Percentiles rank a stretch among this genome's conserved stretches.
phyloP scores from a whole-genome alignment of 495 filamentous ascomycete species.

The Pyrenula aspistea region DNA sequence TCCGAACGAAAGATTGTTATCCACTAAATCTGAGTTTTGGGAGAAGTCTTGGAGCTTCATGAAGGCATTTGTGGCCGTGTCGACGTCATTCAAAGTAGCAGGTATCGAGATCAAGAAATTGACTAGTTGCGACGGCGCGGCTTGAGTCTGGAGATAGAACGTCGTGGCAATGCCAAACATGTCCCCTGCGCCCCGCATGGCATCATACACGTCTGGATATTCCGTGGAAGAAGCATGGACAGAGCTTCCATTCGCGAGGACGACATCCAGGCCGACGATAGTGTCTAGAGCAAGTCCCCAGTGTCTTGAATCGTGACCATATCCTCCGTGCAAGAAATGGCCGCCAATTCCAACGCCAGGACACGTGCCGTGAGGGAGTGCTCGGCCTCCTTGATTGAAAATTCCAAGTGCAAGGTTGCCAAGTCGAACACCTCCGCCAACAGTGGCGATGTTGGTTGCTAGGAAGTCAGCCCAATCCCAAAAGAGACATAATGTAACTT shows the following conservation, averaged over 20 bases:
- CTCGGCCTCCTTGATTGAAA: slow-evolving; percentile 48
- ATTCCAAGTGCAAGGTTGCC: slow-evolving; percentile 47
- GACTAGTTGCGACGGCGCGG: slow-evolving; percentile 18
- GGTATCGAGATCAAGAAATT: slow-evolving; percentile 17
- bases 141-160: slow-evolving; percentile 30
- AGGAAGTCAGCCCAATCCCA: not conserved
- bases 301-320: slow-evolving; percentile 46
- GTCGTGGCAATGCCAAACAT: slow-evolving; percentile 35
- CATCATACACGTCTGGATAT: slow-evolving; percentile 40
- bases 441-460: slow-evolving; percentile 40
- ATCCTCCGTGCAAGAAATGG: slow-evolving; percentile 62
- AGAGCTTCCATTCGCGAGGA: slow-evolving; percentile 46
- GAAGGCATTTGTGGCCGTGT: slow-evolving; percentile 19
- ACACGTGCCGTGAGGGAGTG: slow-evolving; percentile 56
- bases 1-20: not conserved
- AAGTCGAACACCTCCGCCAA: slow-evolving; percentile 53
- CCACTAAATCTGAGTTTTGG: slow-evolving; percentile 28
- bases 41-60: slow-evolving; percentile 26
- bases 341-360: slow-evolving; percentile 60
- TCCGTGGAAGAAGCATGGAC: slow-evolving; percentile 23
- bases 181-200: slow-evolving; percentile 33
- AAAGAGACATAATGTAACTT: not conserved
- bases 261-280: slow-evolving; percentile 45
- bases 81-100: slow-evolving; percentile 22
- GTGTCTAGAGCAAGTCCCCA: slow-evolving; percentile 56